A percentile compares a stretch with the other conserved stretches of the same genome.
These are phyloP conservation scores for Parasarocladium wereldwijsianum DNA, from an alignment of 2,329 filamentous ascomycete species.

Conservation along the genomic window DNA sequence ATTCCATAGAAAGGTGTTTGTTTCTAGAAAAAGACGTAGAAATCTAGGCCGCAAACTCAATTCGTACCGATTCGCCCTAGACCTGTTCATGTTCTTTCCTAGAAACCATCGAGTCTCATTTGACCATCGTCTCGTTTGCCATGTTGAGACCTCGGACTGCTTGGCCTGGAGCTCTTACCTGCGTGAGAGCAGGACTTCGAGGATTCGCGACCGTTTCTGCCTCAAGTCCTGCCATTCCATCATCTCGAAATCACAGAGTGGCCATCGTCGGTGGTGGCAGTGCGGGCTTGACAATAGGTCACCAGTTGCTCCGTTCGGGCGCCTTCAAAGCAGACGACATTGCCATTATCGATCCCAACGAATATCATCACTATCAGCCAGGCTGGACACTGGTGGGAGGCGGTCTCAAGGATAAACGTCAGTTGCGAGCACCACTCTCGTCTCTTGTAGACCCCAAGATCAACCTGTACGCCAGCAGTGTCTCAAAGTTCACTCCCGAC, in stretches of 20 bases:
- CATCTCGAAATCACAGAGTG: constrained; percentile 34
- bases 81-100: no score
- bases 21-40: no score
- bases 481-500: constrained; percentile 36
- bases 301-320: constrained; percentile 48
- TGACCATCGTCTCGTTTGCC: neutral
- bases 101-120: no score
- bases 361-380: constrained; percentile 53
- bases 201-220: neutral
- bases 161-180: no score
- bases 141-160: neutral
- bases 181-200: no score
- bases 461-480: constrained; percentile 40
- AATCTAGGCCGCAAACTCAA: no score
- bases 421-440: constrained; percentile 35
- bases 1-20: no score
- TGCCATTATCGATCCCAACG: constrained; percentile 46
- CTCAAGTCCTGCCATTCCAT: neutral
- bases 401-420: constrained; percentile 47
- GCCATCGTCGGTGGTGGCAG: constrained; percentile 53
- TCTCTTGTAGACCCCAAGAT: constrained; percentile 43
- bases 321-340: constrained; percentile 44
- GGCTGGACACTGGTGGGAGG: constrained; percentile 57
- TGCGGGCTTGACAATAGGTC: constrained; percentile 49
- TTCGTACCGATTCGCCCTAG: no score